Evolutionary conservation across 495 filamentous ascomycete genomes (phyloP).

Genomic region (Aspergillus sclerotiicarbonarius): DNA sequence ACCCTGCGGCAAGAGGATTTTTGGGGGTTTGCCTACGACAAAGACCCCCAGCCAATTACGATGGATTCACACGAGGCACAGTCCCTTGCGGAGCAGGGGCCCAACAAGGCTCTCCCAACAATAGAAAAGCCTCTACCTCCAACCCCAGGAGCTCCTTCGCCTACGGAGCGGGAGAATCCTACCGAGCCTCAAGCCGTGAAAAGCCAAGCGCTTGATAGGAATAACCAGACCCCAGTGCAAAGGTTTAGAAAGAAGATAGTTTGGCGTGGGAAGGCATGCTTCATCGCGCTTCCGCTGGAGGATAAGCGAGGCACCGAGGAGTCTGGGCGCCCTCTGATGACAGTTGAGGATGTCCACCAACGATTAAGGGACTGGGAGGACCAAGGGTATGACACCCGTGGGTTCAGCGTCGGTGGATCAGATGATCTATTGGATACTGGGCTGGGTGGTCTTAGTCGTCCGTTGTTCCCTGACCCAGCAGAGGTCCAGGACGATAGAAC

Average conservation of each 20-base stretch:
- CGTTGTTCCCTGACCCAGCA: constrained; percentile 65
- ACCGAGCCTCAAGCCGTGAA: constrained; percentile 16
- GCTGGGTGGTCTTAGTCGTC: constrained; percentile 62
- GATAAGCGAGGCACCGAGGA: constrained; percentile 60
- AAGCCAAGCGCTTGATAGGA: constrained; percentile 19
- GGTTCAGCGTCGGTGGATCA: constrained; percentile 61
- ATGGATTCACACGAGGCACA: constrained; percentile 37
- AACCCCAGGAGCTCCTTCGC: constrained; percentile 29
- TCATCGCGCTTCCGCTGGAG: constrained; percentile 68
- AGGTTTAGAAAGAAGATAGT: constrained; percentile 42
- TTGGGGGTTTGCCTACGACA: constrained; percentile 47
- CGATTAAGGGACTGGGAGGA: constrained; percentile 69
- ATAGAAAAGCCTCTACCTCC: constrained; percentile 49
- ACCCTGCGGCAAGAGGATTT: constrained; percentile 62
- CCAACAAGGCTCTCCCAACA: constrained; percentile 21
- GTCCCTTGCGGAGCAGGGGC: constrained; percentile 20
- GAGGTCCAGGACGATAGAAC: constrained; percentile 57
- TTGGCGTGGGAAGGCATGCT: constrained; percentile 73
- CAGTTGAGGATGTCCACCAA: constrained; percentile 56
- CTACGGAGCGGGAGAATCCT: background rate
- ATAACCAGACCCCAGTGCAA: constrained; percentile 22
- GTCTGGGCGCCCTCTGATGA: constrained; percentile 58
- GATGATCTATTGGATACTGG: constrained; percentile 32
- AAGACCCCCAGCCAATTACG: constrained; percentile 33
- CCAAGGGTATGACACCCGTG: constrained; percentile 70